Evolutionary conservation across 768 basidiomycete species (phyloP).

Genomic region (Lactifluus pinguis): DNA sequence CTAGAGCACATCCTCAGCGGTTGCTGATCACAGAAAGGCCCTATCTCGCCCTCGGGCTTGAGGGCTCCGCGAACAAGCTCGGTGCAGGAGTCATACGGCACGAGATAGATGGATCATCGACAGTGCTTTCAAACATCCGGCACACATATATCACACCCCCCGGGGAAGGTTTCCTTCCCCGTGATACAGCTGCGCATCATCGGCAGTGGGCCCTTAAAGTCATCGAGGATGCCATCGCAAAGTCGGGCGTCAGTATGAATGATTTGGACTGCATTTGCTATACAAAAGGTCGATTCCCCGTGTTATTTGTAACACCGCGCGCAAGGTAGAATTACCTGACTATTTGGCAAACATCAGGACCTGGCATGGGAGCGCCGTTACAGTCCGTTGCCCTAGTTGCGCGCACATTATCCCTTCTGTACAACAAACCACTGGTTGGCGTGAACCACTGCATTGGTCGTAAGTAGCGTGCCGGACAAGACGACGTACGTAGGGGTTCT

Average conservation of each 20-base stretch:
- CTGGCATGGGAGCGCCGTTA: constrained; percentile 98
- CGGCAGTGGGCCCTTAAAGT: constrained; percentile 85
- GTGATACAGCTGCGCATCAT: constrained; percentile 94
- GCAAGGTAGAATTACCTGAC: neutral
- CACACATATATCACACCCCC: constrained; percentile 99
- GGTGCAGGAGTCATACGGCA: constrained; percentile 92
- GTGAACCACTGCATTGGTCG: constrained; percentile 99
- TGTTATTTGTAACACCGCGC: neutral
- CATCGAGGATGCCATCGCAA: constrained; percentile 62
- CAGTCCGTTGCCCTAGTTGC: constrained; percentile 94
- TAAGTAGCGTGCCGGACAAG: constrained; percentile 32
- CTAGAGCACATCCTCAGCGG: neutral
- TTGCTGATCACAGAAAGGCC: constrained; percentile 41
- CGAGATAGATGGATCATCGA: constrained; percentile 56
- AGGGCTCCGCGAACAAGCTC: constrained; percentile 97
- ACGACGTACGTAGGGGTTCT: neutral
- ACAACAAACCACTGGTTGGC: constrained; percentile 84
- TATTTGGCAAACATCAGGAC: constrained; percentile 43
- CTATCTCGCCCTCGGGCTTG: constrained; percentile 87
- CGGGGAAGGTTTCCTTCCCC: constrained; percentile 93
- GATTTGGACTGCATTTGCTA: constrained; percentile 93
- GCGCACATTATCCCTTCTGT: constrained; percentile 79
- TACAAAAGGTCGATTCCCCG: constrained; percentile 66
- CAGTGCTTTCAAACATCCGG: constrained; percentile 83
- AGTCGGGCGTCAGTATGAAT: constrained; percentile 60